Conservation (phyloP, 257 asterid genomes). For the Primulina tabacum region DNA sequence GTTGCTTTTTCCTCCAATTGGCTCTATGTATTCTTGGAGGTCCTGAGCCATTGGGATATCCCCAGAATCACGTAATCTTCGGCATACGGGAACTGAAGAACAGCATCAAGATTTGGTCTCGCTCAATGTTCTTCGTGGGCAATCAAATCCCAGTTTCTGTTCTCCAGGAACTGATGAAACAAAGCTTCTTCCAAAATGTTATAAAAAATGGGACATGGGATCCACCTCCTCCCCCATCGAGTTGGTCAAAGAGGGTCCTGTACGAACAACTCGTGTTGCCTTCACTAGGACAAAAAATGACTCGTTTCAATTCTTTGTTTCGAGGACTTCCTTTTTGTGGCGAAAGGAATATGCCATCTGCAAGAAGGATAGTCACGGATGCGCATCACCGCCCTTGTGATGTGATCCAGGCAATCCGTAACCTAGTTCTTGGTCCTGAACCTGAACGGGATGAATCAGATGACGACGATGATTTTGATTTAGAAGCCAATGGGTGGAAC, state of each 20-base stretch:
- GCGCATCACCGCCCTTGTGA: neutral
- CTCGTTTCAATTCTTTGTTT: too few relatives aligned
- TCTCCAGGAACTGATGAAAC: conserved; percentile 6
- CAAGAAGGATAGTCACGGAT: neutral
- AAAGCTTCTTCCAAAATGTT: neutral
- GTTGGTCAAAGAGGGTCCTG: neutral
- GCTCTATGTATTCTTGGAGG: neutral
- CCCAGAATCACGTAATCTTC: neutral
- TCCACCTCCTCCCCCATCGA: neutral
- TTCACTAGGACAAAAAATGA: too few relatives aligned
- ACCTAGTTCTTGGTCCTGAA: neutral
- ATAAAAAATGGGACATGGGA: neutral
- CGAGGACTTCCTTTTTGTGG: too few relatives aligned
- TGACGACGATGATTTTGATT: neutral
- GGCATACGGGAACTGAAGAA: neutral
- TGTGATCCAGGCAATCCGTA: neutral
- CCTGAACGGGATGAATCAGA: neutral
- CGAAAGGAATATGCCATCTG: too few relatives aligned
- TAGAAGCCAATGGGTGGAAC: neutral
- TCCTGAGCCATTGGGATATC: conserved; percentile 1
- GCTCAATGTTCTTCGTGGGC: neutral
- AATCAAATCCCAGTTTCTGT: neutral
- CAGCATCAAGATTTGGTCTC: neutral
- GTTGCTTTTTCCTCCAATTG: neutral
- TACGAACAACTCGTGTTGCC: neutral